Evolutionary conservation across 805 yeast genomes (phyloP), one percentile per base, ranked within the genome.

Genomic region (Barnettozyma salicaria): DNA sequence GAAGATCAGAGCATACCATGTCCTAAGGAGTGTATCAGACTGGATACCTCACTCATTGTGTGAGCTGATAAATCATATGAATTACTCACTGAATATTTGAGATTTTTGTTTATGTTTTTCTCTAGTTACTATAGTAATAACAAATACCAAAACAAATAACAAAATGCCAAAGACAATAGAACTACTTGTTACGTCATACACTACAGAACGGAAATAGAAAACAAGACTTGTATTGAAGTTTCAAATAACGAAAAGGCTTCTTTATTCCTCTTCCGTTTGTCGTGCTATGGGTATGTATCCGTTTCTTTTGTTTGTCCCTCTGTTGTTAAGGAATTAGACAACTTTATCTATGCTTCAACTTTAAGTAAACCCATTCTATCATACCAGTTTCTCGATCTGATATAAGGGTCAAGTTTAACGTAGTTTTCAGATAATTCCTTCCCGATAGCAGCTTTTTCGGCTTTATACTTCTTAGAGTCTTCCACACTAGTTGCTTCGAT

Each of bases 341-440:
- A 11, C n/a, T 13, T 8, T 14, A 8, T 10, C 32, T 18, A 32
- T 13, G 22, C 39, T 31, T 34, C 32, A n/a, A 49, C 22, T 16
- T 41, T 27, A 19, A 52, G 28, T 30, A 40, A 30, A 45, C n/a
- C 92, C 89, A 39, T 72, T 51, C 95, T 74, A 60, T 92, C 98
- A 53, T 76, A 85, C 27, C 78, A 64, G 27, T 88, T 77, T 46
- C 88, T 78, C 29, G 81, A 76, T 59, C 98, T 78, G 33, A 87
- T 59, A 47, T 82, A 88, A 2, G 92, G 90, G 54, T 92, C 97
- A 38, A 85, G 60, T 33, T 63, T 57, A 54, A 74, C 69, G 61
- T 81, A 89, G 55, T 83, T 84, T 20, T 68, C 62, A 7, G 80
- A 64, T 33, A 90, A 54, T 42, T 72, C 61, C 36, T 60, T 60